phyloP scores from a whole-genome alignment of 2,329 filamentous ascomycete species.

The Pseudogymnoascus sp. region DNA sequence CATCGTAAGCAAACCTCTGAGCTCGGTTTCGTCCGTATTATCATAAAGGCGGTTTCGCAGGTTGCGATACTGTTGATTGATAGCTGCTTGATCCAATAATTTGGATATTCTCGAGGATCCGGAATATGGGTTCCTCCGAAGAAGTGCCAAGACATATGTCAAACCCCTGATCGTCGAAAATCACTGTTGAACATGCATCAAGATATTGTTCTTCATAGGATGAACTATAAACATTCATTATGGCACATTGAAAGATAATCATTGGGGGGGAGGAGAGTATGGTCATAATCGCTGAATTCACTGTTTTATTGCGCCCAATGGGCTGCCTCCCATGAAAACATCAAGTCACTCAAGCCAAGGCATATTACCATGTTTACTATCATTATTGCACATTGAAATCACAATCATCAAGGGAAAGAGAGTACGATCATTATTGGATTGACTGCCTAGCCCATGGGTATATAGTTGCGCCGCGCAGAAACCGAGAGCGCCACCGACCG shows the following conservation, averaged over 20 bases:
- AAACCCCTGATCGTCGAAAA: constrained; percentile 1
- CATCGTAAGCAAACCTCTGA: constrained; percentile 28
- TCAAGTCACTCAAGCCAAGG: not conserved
- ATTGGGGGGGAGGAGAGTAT: not conserved
- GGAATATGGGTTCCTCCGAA: not conserved
- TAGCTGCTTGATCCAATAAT: constrained; percentile 1
- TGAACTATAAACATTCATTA: not conserved
- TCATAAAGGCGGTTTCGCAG: constrained; percentile 26
- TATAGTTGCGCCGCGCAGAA: not conserved
- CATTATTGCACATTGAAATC: not conserved
- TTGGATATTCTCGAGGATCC: constrained; percentile 2
- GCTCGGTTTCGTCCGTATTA: constrained; percentile 19
- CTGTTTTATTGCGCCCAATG: not conserved
- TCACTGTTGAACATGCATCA: not conserved
- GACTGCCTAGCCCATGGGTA: not conserved
- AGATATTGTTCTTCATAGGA: not conserved
- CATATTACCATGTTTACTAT: not conserved
- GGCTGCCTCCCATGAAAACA: not conserved
- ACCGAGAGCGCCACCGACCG: not conserved
- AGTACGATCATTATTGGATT: not conserved
- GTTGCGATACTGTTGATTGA: not conserved
- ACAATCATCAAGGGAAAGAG: not conserved
- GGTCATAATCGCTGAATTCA: not conserved
- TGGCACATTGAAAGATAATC: not conserved
- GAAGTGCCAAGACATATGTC: not conserved